Base-by-base conservation (phyloP, 2,329 filamentous ascomycete species). In the Sporothrix pseudoabietina region DNA sequence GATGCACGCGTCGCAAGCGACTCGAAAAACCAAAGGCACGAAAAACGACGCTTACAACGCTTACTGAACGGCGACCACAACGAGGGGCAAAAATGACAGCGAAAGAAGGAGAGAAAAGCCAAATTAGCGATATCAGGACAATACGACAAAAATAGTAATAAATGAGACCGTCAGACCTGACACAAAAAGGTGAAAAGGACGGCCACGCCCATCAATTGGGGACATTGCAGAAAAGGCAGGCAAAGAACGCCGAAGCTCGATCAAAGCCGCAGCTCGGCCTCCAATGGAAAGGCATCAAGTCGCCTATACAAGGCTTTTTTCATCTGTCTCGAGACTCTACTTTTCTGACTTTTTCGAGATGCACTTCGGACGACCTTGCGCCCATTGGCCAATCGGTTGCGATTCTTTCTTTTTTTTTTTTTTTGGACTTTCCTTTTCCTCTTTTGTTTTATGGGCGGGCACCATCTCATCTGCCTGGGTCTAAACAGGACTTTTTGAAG, bases 301-400 rank as follows among this genome's bases (percentile, higher is more conserved):
- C 59, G 35, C 32, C 57, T 41, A 39, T n/a, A 61, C 44, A 47
- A 47, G 44, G 44, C 44, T 47, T 47, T 14, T 10, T 47, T 12
- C 19, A 4, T 44, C 10, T 16, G 44, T 49, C 44, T 49, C 14
- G 44, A 49, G 44, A 6, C 14, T 49, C 2, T 49, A 12, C n/a
- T 26, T 55, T 26, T 55, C 3, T 4, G 32, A 22, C 19, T 59
- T 35, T 63, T 44, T 41, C 59, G 59, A 26, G 35, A 65, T 65
- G 35, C 10, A 19, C 35, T 65, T 44, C n/a, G 59, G 59, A 65
- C 9, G n/a, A 44, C 59, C n/a, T 26, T 22, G 59, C 35, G n/a
- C 49, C 66, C 32, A 69, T 55, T 69, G 66, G 66, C 66, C 66
- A 69, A 69, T 69, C 32, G 66, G 9, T 16, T 16, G 30, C 30